Conservation (phyloP, 2,329 filamentous ascomycete genomes). For the Sordariomycetes sp. region DNA sequence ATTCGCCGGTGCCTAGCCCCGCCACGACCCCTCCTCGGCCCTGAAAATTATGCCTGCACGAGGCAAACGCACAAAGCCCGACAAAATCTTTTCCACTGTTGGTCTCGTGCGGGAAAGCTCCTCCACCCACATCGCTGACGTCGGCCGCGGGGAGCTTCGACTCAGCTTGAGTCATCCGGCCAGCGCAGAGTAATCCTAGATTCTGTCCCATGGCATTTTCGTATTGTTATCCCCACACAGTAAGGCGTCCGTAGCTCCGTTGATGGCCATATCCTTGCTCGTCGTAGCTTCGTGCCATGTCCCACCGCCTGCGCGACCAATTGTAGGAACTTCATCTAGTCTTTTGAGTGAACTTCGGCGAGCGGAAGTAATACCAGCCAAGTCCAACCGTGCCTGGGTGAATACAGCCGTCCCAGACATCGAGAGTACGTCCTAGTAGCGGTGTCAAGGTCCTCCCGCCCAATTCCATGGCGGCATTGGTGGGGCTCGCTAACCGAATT, state of each 20-base stretch:
- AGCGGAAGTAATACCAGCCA: background rate
- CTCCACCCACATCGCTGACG: background rate
- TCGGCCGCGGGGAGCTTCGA: background rate
- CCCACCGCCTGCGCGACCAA: background rate
- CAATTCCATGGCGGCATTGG: background rate
- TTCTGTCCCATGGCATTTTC: background rate
- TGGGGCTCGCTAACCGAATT: background rate
- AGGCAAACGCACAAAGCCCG: background rate
- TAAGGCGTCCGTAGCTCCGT: background rate
- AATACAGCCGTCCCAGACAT: too few species aligned
- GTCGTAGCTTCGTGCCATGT: background rate
- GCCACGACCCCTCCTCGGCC: background rate
- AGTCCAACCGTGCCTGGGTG: background rate
- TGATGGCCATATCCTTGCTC: background rate
- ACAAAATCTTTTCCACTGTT: background rate
- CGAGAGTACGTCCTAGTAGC: too few species aligned
- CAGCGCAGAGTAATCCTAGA: background rate
- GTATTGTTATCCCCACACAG: background rate
- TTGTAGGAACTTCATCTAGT: background rate
- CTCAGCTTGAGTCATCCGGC: background rate
- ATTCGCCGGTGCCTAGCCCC: slow-evolving; percentile 1
- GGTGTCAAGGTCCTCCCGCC: background rate
- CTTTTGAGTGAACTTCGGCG: background rate
- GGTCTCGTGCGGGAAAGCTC: background rate
- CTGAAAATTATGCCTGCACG: background rate